A percentile compares a stretch with the other conserved stretches of the same genome.
Evolutionary conservation across 306 rosid species (phyloP).

Genomic region (Castanopsis chinensis): DNA sequence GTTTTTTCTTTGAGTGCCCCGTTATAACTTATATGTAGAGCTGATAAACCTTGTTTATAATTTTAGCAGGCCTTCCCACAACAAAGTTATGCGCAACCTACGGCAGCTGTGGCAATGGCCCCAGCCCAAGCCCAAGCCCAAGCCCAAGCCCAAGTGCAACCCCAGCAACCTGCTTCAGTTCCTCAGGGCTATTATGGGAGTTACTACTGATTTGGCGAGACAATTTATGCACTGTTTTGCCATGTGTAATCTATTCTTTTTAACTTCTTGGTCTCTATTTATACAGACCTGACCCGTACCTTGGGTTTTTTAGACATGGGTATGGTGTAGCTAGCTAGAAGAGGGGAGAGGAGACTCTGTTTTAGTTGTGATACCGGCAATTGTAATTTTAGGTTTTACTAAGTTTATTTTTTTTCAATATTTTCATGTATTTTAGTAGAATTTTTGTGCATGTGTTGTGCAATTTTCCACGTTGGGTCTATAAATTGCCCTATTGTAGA

Average conservation of each 20-base stretch:
- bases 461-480: no score
- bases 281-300: conserved; percentile 16
- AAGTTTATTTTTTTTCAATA: neutral
- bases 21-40: neutral
- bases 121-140: conserved; percentile 23
- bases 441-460: neutral
- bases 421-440: neutral
- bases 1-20: neutral
- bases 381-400: conserved; percentile 5
- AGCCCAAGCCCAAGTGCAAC: no score
- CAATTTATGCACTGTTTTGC: conserved; percentile 16
- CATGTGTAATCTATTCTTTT: conserved; percentile 31
- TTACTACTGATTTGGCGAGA: conserved; percentile 53
- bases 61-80: conserved; percentile 62
- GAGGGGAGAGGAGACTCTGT: neutral
- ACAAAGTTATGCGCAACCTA: conserved; percentile 71
- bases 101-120: conserved; percentile 37
- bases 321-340: conserved; percentile 22
- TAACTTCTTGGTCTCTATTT: neutral
- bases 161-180: conserved; percentile 70
- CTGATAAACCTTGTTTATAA: conserved; percentile 8
- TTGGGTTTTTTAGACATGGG: conserved; percentile 12
- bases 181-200: conserved; percentile 84
- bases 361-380: neutral
- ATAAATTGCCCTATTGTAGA: no score